Conservation (phyloP, 2,329 filamentous ascomycete genomes). For the Kalmusia sp. region DNA sequence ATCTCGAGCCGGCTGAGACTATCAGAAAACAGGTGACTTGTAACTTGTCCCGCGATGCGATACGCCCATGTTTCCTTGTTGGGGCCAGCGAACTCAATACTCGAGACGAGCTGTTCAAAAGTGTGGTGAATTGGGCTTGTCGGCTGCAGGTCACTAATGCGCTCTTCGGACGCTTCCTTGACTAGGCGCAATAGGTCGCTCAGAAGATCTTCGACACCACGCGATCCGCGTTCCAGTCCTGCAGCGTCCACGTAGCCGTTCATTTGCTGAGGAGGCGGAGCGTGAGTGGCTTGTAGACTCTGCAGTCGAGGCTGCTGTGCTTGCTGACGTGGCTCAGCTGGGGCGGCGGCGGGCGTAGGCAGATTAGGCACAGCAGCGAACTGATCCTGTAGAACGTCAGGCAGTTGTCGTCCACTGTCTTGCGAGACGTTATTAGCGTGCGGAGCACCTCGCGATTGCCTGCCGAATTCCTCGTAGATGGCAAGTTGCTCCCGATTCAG, state of each 20-base stretch:
- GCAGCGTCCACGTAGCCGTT: slow-evolving; percentile 66
- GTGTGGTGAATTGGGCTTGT: slow-evolving; percentile 63
- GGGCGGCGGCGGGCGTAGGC: slow-evolving; percentile 67
- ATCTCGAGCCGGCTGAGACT: slow-evolving; percentile 64
- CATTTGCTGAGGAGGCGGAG: slow-evolving; percentile 56
- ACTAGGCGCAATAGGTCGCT: slow-evolving; percentile 63
- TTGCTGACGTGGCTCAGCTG: slow-evolving; percentile 65
- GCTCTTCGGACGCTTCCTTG: slow-evolving; percentile 64
- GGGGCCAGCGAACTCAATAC: slow-evolving; percentile 59
- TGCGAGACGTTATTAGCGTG: slow-evolving; percentile 64
- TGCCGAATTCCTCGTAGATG: slow-evolving; percentile 95
- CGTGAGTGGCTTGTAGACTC: slow-evolving; percentile 41
- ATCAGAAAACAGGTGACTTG: slow-evolving; percentile 63
- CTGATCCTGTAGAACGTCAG: slow-evolving; percentile 68
- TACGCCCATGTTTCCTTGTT: slow-evolving; percentile 65
- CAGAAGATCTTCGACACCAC: slow-evolving; percentile 61
- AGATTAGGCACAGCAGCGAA: slow-evolving; percentile 67
- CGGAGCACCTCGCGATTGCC: slow-evolving; percentile 74
- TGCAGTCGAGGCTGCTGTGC: slow-evolving; percentile 56
- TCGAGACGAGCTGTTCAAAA: slow-evolving; percentile 63
- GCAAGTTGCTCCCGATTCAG: slow-evolving; percentile 91
- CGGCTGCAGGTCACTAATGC: slow-evolving; percentile 63
- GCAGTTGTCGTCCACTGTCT: slow-evolving; percentile 66
- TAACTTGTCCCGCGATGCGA: slow-evolving; percentile 63
- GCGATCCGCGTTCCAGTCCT: slow-evolving; percentile 48